Evolutionary conservation across 2,329 filamentous ascomycete species (phyloP).

Genomic region (Chrysosporium queenslandicum): DNA sequence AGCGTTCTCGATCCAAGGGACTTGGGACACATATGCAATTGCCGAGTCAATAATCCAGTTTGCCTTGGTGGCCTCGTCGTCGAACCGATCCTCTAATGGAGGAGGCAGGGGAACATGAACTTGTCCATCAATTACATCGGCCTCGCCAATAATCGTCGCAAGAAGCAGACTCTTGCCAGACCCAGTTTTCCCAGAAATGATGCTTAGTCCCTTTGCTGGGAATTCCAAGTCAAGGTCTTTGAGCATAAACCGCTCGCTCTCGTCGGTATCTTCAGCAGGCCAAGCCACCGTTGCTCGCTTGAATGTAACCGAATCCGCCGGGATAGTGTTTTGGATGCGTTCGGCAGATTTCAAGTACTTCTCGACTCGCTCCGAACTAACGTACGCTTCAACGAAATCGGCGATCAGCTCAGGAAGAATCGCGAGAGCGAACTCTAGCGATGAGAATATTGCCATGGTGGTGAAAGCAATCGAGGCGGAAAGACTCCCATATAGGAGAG

Average conservation of each 20-base stretch:
- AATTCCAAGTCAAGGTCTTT: conserved; percentile 57
- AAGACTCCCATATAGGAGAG: conserved; percentile 52
- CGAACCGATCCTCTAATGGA: conserved; percentile 46
- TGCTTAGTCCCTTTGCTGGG: conserved; percentile 57
- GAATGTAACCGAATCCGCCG: conserved; percentile 54
- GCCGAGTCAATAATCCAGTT: conserved; percentile 62
- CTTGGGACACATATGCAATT: conserved; percentile 67
- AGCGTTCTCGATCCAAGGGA: conserved; percentile 77
- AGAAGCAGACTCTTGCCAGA: conserved; percentile 68
- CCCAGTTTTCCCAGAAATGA: conserved; percentile 68
- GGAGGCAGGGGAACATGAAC: conserved; percentile 46
- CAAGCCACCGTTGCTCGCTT: conserved; percentile 61
- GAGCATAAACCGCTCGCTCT: conserved; percentile 54
- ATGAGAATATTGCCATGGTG: conserved; percentile 61
- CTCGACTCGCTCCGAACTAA: conserved; percentile 64
- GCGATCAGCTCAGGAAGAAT: conserved; percentile 64
- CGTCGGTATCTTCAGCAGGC: conserved; percentile 53
- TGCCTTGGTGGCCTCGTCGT: conserved; percentile 48
- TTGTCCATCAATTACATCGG: conserved; percentile 55
- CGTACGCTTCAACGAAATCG: conserved; percentile 58
- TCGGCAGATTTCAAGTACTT: conserved; percentile 60
- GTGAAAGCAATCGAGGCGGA: conserved; percentile 69
- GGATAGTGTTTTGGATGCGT: conserved; percentile 45
- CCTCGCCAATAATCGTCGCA: conserved; percentile 63
- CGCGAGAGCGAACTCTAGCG: conserved; percentile 61